Percentiles rank a stretch among this genome's conserved stretches.
phyloP scores from a whole-genome alignment of 345 rosid genomes.

The Rhodamnia argentea region DNA sequence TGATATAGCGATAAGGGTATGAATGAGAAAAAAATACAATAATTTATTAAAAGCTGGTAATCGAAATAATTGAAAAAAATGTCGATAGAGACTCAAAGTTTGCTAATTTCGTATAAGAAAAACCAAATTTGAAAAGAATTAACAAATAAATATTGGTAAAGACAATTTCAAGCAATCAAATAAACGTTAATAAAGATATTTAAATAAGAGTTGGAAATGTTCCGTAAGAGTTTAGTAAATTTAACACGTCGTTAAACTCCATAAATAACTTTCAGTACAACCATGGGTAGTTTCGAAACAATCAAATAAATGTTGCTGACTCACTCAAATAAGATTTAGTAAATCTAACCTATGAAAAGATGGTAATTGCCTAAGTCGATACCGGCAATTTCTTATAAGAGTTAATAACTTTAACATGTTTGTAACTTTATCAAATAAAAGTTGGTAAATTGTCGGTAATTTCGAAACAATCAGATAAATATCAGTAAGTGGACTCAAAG shows the following conservation, averaged over 20 bases:
- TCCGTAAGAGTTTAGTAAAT: background rate
- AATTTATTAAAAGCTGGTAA: background rate
- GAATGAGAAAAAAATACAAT: no score
- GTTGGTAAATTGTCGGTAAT: background rate
- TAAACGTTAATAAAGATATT: background rate
- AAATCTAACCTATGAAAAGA: background rate
- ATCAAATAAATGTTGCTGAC: background rate
- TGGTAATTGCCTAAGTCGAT: background rate
- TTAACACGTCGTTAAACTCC: rapidly evolving
- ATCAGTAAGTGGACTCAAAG: background rate
- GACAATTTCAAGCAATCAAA: background rate
- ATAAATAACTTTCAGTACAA: rapidly evolving
- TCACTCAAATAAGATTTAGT: background rate
- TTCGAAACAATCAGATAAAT: background rate
- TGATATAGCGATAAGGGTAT: no score
- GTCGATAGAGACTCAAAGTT: background rate
- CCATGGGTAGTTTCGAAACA: background rate
- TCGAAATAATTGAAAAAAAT: background rate
- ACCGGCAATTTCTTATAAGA: no score
- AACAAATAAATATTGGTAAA: background rate
- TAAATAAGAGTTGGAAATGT: background rate
- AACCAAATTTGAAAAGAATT: background rate
- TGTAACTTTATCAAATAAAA: background rate
- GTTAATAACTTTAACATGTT: background rate
- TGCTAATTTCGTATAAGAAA: background rate